Conservation (phyloP, 2,329 filamentous ascomycete species). For the Aspergillus aculeatinus region DNA sequence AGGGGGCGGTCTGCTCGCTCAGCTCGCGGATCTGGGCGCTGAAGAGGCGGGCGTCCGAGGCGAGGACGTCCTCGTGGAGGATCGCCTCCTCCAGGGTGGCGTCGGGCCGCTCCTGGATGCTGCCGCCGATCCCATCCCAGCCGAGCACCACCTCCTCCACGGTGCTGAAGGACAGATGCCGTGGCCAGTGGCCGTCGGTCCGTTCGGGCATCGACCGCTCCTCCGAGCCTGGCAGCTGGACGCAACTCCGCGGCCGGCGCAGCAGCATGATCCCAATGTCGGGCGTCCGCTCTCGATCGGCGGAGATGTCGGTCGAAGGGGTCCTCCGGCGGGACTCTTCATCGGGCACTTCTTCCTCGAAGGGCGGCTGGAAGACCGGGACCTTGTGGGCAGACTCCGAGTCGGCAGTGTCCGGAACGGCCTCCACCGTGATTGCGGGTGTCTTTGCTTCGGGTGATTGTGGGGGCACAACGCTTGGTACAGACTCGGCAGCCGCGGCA, state of each 20-base stretch:
- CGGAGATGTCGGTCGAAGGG: conserved; percentile 30
- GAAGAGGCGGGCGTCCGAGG: conserved; percentile 37
- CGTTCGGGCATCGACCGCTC: conserved; percentile 21
- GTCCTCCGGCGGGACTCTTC: conserved; percentile 32
- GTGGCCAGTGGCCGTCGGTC: conserved; percentile 35
- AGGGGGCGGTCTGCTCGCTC: conserved; percentile 39
- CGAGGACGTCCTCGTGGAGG: conserved; percentile 39
- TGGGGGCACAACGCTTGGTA: conserved; percentile 10
- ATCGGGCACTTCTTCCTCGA: conserved; percentile 30
- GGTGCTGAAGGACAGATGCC: conserved; percentile 49
- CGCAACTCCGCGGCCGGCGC: conserved; percentile 40
- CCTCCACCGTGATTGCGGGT: conserved; percentile 37
- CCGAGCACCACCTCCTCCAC: conserved; percentile 46
- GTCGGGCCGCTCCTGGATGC: conserved; percentile 37
- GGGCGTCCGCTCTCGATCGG: conserved; percentile 29
- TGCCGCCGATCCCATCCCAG: conserved; percentile 32
- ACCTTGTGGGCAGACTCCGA: conserved; percentile 20
- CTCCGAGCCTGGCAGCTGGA: conserved; percentile 20
- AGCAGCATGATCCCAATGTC: conserved; percentile 31
- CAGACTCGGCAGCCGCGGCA: conserved; percentile 7
- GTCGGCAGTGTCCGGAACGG: conserved; percentile 22
- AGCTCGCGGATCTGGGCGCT: conserved; percentile 39
- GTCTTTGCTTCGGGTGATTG: conserved; percentile 21
- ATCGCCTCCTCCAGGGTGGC: conserved; percentile 43
- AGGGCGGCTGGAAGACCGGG: conserved; percentile 5